A percentile compares a stretch with the other conserved stretches of the same genome.
phyloP scores from a whole-genome alignment of 306 rosid species.

The Gynostemma pentaphyllum region DNA sequence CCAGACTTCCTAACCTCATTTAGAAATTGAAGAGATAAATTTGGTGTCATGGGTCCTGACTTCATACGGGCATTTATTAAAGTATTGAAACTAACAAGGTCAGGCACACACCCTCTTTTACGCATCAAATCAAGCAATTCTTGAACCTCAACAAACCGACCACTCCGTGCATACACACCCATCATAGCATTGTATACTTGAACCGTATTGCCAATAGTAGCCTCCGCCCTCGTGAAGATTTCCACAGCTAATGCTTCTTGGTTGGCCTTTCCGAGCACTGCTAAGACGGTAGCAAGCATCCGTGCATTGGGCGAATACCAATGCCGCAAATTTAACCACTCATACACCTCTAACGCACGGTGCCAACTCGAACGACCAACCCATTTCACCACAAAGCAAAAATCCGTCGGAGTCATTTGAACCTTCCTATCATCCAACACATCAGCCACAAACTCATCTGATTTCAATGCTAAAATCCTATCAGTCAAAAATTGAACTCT shows the following conservation, averaged over 20 bases:
- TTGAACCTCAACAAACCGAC: constrained; percentile 46
- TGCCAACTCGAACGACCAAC: constrained; percentile 77
- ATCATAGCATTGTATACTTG: constrained; percentile 90
- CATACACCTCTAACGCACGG: constrained; percentile 79
- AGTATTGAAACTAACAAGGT: constrained; percentile 83
- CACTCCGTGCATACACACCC: constrained; percentile 80
- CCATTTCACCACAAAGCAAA: constrained; percentile 82
- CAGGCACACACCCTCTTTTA: constrained; percentile 67
- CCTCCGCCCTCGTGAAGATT: constrained; percentile 52
- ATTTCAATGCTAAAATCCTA: constrained; percentile 48
- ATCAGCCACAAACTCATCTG: constrained; percentile 70
- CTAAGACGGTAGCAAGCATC: constrained; percentile 80
- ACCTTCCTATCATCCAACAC: constrained; percentile 63
- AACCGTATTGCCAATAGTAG: constrained; percentile 40
- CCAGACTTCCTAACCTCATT: constrained; percentile 67
- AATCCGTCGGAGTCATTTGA: constrained; percentile 84
- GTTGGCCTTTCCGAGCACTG: constrained; percentile 83
- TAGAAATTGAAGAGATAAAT: constrained; percentile 57
- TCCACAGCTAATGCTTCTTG: constrained; percentile 76
- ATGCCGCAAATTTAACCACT: constrained; percentile 71
- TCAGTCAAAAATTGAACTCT: constrained; percentile 64
- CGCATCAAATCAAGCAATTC: constrained; percentile 61
- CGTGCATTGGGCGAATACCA: constrained; percentile 85
- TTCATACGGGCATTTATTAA: constrained; percentile 74
- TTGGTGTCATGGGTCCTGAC: constrained; percentile 48